Percentiles rank a stretch among this genome's conserved stretches.
phyloP scores from a whole-genome alignment of 23 red algal species.

The Gracilaria caudata region DNA sequence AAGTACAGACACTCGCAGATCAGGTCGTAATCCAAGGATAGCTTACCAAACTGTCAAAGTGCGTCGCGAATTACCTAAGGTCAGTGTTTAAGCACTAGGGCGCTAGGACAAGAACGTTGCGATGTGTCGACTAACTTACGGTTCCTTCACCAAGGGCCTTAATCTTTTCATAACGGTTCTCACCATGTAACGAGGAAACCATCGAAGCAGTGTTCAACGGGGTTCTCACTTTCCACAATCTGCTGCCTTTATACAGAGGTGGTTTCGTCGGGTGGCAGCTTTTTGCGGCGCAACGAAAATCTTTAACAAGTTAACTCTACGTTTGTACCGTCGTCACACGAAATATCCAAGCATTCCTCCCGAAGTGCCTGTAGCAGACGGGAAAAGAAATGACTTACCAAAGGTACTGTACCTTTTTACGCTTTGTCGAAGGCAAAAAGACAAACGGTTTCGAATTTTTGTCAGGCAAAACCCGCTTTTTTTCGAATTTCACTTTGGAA shows the following conservation, averaged over 20 bases:
- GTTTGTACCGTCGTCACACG: too few relatives aligned
- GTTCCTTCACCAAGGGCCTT: constrained; percentile 63
- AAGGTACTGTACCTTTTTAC: too few relatives aligned
- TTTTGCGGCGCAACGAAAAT: too few relatives aligned
- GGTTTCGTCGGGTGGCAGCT: background rate
- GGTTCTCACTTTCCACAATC: background rate
- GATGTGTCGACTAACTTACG: constrained; percentile 27
- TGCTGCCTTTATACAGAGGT: background rate
- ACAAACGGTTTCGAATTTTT: too few relatives aligned
- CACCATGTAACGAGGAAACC: constrained; percentile 32
- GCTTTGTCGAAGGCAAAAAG: too few relatives aligned
- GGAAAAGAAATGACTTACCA: too few relatives aligned
- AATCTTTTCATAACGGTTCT: constrained; percentile 60
- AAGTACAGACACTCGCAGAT: background rate
- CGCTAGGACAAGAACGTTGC: background rate
- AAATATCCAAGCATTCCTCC: too few relatives aligned
- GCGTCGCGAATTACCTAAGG: background rate
- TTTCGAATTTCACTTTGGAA: too few relatives aligned
- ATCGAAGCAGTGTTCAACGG: background rate
- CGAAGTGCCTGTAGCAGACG: too few relatives aligned
- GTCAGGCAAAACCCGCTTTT: too few relatives aligned
- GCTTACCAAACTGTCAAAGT: background rate
- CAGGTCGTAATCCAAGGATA: background rate
- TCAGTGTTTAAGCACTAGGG: background rate
- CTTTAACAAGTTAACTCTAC: too few relatives aligned